Evolutionary conservation across 495 filamentous ascomycete genomes (phyloP).

Genomic region (Aspergillus carlsbadensis): DNA sequence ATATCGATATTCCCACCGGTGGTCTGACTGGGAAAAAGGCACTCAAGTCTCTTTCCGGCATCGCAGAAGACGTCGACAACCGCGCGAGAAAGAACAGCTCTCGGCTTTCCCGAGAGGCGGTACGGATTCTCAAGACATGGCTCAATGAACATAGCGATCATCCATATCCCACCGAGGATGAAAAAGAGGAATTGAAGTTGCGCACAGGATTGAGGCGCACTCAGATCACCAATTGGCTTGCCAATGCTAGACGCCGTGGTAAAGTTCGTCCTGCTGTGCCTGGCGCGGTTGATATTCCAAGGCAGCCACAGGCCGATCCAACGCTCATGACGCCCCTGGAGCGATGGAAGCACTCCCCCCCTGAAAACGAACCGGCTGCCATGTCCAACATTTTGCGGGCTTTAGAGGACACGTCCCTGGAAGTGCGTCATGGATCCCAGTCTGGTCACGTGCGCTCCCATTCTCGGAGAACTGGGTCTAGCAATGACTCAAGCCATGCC

Average conservation of each 20-base stretch:
- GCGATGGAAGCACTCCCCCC: slow-evolving; percentile 82
- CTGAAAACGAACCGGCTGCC: slow-evolving; percentile 82
- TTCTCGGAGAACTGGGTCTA: slow-evolving; percentile 55
- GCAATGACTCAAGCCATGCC: slow-evolving; percentile 62
- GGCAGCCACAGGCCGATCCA: slow-evolving; percentile 41
- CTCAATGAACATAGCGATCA: slow-evolving; percentile 69
- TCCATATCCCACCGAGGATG: slow-evolving; percentile 78
- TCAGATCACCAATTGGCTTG: slow-evolving; percentile 85
- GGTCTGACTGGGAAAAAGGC: slow-evolving; percentile 39
- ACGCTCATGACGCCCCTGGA: slow-evolving; percentile 78
- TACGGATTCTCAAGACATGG: slow-evolving; percentile 78
- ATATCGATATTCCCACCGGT: slow-evolving; percentile 37
- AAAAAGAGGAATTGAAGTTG: slow-evolving; percentile 71
- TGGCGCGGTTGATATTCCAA: slow-evolving; percentile 68
- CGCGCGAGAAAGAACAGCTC: slow-evolving; percentile 57
- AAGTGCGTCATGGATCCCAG: slow-evolving; percentile 46
- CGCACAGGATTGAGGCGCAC: slow-evolving; percentile 71
- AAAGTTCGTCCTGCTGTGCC: slow-evolving; percentile 62
- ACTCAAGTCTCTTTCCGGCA: slow-evolving; percentile 41
- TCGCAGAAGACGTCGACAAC: slow-evolving; percentile 36
- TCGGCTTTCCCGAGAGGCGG: slow-evolving; percentile 68
- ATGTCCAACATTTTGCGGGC: slow-evolving; percentile 77
- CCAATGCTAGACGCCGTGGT: slow-evolving; percentile 75
- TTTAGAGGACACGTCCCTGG: slow-evolving; percentile 59
- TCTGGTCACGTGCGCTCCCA: slow-evolving; percentile 43